These are phyloP conservation scores for Kluyveromyces dobzhanskii DNA, from an alignment of 805 yeast species.

Conservation along the genomic window DNA sequence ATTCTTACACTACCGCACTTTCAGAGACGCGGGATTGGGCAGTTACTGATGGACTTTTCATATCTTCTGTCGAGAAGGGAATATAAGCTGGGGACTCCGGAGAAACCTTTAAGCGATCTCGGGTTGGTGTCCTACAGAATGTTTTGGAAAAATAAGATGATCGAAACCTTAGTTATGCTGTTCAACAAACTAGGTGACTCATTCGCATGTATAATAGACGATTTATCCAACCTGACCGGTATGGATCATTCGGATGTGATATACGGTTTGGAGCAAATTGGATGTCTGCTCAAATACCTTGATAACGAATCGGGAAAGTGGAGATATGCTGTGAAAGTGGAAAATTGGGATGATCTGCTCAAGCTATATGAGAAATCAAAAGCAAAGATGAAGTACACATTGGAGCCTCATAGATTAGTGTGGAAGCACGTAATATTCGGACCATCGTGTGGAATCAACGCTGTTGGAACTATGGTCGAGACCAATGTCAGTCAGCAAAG, in stretches of 20 bases:
- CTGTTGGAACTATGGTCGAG: slow-evolving; percentile 28
- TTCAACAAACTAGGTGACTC: slow-evolving; percentile 7
- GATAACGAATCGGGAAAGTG: slow-evolving; percentile 32
- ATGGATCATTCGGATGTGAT: slow-evolving; percentile 83
- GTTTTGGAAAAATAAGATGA: slow-evolving; percentile 71
- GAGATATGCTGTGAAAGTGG: slow-evolving; percentile 46
- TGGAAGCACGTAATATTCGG: slow-evolving; percentile 86
- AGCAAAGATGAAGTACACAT: slow-evolving; percentile 39
- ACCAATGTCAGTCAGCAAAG: slow-evolving; percentile 17
- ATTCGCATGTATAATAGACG: slow-evolving; percentile 43
- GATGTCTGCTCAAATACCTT: slow-evolving; percentile 36
- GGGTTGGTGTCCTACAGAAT: slow-evolving; percentile 80
- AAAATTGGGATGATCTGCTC: slow-evolving; percentile 30
- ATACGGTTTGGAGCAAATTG: slow-evolving; percentile 73
- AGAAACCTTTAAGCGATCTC: slow-evolving; percentile 82
- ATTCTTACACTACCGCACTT: slow-evolving; percentile 81
- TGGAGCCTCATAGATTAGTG: slow-evolving; percentile 47
- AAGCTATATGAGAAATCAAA: slow-evolving; percentile 44
- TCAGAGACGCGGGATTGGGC: slow-evolving; percentile 87
- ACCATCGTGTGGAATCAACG: slow-evolving; percentile 76
- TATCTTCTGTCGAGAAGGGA: slow-evolving; percentile 71
- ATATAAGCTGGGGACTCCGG: slow-evolving; percentile 81
- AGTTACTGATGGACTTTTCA: slow-evolving; percentile 79
- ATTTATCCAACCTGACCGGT: slow-evolving; percentile 63
- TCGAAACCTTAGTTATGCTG: slow-evolving; percentile 30